Evolutionary conservation across 768 basidiomycete genomes (phyloP).

Genomic region (Suillus alpinus): DNA sequence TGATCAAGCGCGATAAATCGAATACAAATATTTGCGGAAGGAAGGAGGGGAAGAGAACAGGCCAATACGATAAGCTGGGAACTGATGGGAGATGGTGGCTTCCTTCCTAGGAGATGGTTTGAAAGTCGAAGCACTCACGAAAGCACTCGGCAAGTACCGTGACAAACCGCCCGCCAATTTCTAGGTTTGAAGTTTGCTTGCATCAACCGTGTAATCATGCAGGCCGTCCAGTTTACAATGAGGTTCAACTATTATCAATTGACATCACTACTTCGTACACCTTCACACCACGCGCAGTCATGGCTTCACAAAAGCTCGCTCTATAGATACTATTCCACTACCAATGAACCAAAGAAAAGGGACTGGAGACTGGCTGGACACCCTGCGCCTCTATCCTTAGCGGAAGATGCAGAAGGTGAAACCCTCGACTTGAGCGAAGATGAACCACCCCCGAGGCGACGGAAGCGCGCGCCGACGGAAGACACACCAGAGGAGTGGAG

Average conservation of each 20-base stretch:
- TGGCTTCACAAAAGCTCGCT: conserved; percentile 6
- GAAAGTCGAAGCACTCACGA: conserved; percentile 1
- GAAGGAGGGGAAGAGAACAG: neutral
- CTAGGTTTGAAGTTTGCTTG: neutral
- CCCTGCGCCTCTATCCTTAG: conserved; percentile 29
- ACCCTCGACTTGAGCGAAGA: conserved; percentile 28
- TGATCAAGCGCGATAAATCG: neutral
- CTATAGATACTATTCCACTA: conserved; percentile 26
- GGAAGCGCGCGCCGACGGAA: conserved; percentile 12
- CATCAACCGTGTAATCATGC: neutral
- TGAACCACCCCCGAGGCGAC: conserved; percentile 26
- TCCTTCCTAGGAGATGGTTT: neutral
- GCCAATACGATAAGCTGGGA: neutral
- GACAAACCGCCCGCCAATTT: neutral
- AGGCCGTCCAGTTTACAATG: neutral
- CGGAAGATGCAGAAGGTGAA: conserved; percentile 17
- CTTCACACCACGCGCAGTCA: conserved; percentile 3
- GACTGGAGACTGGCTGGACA: conserved; percentile 32
- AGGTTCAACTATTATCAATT: neutral
- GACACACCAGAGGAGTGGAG: conserved; percentile 45
- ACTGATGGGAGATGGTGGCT: neutral
- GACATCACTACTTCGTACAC: neutral
- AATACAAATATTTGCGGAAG: neutral
- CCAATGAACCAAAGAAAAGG: conserved; percentile 18
- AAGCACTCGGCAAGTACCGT: neutral